These are phyloP conservation scores for Penicillium hordei DNA, from an alignment of 2,329 filamentous ascomycete genomes.

Conservation along the genomic window DNA sequence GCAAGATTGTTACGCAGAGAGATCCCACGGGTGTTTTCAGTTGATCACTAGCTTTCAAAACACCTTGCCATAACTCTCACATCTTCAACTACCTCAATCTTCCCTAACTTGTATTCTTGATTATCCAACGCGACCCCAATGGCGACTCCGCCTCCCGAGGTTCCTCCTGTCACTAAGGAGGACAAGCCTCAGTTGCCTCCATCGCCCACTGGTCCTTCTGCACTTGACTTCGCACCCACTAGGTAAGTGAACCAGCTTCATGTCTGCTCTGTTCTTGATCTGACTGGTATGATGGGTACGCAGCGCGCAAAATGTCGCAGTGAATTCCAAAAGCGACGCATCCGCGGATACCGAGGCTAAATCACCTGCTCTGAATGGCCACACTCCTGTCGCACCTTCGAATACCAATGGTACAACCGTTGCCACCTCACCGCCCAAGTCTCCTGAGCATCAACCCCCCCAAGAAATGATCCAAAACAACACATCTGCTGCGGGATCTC, in stretches of 20 bases:
- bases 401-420: slow-evolving; percentile 31
- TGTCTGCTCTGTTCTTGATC: background rate
- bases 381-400: slow-evolving; percentile 22
- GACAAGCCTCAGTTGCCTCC: slow-evolving; percentile 44
- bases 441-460: slow-evolving; percentile 15
- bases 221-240: slow-evolving; percentile 27
- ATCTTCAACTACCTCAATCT: slow-evolving; percentile 15
- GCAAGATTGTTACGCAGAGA: slow-evolving; percentile 19
- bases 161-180: slow-evolving; percentile 38
- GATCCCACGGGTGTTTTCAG: slow-evolving; percentile 30
- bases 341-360: slow-evolving; percentile 18
- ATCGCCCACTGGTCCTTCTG: slow-evolving; percentile 35
- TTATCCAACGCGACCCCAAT: slow-evolving; percentile 30
- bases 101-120: slow-evolving; percentile 19
- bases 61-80: slow-evolving; percentile 23
- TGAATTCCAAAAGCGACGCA: slow-evolving; percentile 22
- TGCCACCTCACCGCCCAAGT: slow-evolving; percentile 33
- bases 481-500: slow-evolving; percentile 12
- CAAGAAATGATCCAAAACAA: slow-evolving; percentile 10
- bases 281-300: slow-evolving; percentile 13
- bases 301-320: slow-evolving; percentile 25
- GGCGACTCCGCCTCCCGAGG: slow-evolving; percentile 48
- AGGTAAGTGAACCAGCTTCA: slow-evolving; percentile 29
- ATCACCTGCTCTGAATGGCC: slow-evolving; percentile 32
- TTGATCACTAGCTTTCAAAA: slow-evolving; percentile 22